phyloP scores from a whole-genome alignment of 1,284 basidiomycete genomes.

The Volvariella volvacea region DNA sequence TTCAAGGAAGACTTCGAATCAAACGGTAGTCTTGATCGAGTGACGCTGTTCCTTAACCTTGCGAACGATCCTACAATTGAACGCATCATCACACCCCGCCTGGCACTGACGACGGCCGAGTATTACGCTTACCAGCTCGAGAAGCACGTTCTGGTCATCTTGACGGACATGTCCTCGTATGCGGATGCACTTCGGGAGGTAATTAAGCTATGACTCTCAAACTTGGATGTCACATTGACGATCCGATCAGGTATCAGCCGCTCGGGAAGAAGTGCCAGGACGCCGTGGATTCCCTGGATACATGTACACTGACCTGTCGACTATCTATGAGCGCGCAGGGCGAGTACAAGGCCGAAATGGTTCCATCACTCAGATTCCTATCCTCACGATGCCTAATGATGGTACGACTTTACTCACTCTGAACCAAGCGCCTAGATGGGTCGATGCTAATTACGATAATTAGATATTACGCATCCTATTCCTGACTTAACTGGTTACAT shows the following conservation, averaged over 20 bases:
- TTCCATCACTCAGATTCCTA: slow-evolving; percentile 99
- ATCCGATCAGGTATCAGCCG: slow-evolving; percentile 78
- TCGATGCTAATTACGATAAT: slow-evolving; percentile 8
- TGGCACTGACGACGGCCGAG: slow-evolving; percentile 97
- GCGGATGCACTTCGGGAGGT: slow-evolving; percentile 97
- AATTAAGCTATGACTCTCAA: slow-evolving; percentile 15
- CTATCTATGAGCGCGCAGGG: slow-evolving; percentile 98
- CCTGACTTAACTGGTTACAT: slow-evolving; percentile 99
- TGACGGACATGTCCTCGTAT: slow-evolving; percentile 99
- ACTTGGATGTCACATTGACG: slow-evolving; percentile 12
- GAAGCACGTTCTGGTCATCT: slow-evolving; percentile 98
- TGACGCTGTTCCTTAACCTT: slow-evolving; percentile 97
- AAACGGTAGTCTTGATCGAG: slow-evolving; percentile 95
- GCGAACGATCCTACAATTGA: slow-evolving; percentile 99
- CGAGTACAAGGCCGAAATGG: slow-evolving; percentile 98
- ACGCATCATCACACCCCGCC: slow-evolving; percentile 98
- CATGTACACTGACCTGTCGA: slow-evolving; percentile 99
- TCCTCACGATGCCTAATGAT: slow-evolving; percentile 99
- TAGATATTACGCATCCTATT: slow-evolving; percentile 99
- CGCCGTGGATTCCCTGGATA: slow-evolving; percentile 99
- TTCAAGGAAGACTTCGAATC: slow-evolving; percentile 99
- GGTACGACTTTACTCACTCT: slow-evolving; percentile 52
- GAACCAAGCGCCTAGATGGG: slow-evolving; percentile 8
- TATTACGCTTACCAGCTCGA: slow-evolving; percentile 99
- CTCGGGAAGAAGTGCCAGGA: slow-evolving; percentile 98